These are phyloP conservation scores for Eucommia ulmoides DNA, from an alignment of 257 asterid genomes.

Conservation along the genomic window DNA sequence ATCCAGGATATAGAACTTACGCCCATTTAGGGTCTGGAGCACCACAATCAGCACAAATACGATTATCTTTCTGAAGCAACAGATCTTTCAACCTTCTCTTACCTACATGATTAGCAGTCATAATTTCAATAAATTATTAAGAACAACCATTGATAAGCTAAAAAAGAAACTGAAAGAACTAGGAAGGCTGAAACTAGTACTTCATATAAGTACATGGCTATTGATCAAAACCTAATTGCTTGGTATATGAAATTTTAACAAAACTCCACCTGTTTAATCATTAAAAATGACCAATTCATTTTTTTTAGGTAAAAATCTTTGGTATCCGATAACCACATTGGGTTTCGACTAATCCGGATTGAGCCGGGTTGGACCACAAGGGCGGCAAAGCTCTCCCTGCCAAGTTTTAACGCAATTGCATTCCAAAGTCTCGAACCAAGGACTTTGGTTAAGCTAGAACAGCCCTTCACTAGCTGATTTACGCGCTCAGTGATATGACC, in stretches of 20 bases:
- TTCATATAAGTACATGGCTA: not conserved
- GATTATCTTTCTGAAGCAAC: constrained; percentile 63
- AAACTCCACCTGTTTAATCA: not conserved
- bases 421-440: no score
- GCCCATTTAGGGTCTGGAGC: constrained; percentile 99
- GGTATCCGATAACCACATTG: no score
- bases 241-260: not conserved
- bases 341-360: no score
- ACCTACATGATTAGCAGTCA: constrained; percentile 30
- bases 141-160: constrained; percentile 5
- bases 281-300: no score
- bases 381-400: no score
- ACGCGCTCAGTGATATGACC: not conserved
- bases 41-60: constrained; percentile 92
- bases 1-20: constrained; percentile 41
- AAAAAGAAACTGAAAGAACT: constrained; percentile 4
- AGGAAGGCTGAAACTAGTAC: constrained; percentile 4
- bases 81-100: constrained; percentile 75
- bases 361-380: no score
- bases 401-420: no score
- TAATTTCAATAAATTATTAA: not conserved
- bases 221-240: not conserved
- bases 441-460: no score
- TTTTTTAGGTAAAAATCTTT: no score
- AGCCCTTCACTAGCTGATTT: no score